Conservation (phyloP, 2,329 filamentous ascomycete genomes). For the Xylariaceae sp. region DNA sequence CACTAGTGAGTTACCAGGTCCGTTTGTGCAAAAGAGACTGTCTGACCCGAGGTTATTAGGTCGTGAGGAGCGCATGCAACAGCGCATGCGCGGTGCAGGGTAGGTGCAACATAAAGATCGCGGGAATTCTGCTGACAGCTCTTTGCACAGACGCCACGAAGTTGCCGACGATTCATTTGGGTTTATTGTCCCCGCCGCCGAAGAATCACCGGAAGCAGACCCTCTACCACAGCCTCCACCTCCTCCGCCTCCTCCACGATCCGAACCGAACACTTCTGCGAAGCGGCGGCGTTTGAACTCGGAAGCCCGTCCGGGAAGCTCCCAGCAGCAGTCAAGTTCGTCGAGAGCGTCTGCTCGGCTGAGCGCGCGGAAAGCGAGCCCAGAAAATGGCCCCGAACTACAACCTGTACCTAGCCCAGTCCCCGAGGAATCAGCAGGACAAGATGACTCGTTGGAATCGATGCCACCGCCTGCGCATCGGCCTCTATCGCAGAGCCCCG, state of each 20-base stretch:
- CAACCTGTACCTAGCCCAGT: neutral
- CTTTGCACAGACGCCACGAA: conserved; percentile 44
- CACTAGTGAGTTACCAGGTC: no score
- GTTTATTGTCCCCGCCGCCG: conserved; percentile 36
- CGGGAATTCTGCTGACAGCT: no score
- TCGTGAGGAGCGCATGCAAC: conserved; percentile 55
- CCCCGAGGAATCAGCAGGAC: neutral
- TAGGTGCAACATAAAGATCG: no score
- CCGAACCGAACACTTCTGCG: conserved; percentile 40
- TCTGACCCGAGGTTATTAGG: conserved; percentile 23
- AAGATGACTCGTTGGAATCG: conserved; percentile 10
- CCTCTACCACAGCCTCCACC: conserved; percentile 7
- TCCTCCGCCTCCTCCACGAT: conserved; percentile 23
- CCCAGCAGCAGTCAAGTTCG: conserved; percentile 14
- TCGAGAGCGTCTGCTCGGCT: no score
- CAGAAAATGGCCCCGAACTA: neutral
- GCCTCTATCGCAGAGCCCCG: conserved; percentile 11
- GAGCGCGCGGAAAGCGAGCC: neutral
- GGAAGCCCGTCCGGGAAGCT: conserved; percentile 8
- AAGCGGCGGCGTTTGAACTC: conserved; percentile 34
- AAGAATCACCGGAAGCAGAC: conserved; percentile 12
- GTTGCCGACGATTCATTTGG: conserved; percentile 54
- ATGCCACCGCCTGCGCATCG: conserved; percentile 11
- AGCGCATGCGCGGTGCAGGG: conserved; percentile 59
- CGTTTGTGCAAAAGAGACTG: no score